A percentile compares a stretch with the other conserved stretches of the same genome.
Conservation (phyloP, 208 protist species). For the Spironucleus salmonicida region DNA sequence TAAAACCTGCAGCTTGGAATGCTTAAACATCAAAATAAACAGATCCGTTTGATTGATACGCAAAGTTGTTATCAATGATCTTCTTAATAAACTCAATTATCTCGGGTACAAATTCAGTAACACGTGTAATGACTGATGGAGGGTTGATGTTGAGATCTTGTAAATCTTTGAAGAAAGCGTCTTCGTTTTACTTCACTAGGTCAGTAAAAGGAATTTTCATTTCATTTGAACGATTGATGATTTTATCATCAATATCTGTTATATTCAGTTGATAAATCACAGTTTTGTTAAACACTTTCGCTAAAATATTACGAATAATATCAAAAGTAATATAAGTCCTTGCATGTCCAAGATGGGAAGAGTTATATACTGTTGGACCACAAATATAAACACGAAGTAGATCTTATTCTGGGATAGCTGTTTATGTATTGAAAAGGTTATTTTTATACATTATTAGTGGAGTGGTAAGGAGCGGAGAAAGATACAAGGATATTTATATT, state of each 20-base stretch:
- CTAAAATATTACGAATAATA: slow-evolving; percentile 79
- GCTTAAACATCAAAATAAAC: slow-evolving; percentile 82
- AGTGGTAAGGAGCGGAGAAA: background rate
- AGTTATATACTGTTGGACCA: slow-evolving; percentile 86
- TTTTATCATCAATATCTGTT: slow-evolving; percentile 96
- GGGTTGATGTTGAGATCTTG: slow-evolving; percentile 57
- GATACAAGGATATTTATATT: slow-evolving; percentile 4
- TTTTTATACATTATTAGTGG: slow-evolving; percentile 6
- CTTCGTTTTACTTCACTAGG: slow-evolving; percentile 39
- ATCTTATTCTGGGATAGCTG: background rate
- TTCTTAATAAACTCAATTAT: slow-evolving; percentile 72
- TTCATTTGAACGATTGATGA: slow-evolving; percentile 43
- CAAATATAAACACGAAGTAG: slow-evolving; percentile 65
- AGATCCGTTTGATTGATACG: slow-evolving; percentile 64
- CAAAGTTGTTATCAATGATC: slow-evolving; percentile 81
- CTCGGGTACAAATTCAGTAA: slow-evolving; percentile 86
- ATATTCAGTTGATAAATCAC: slow-evolving; percentile 83
- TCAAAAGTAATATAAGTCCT: slow-evolving; percentile 87
- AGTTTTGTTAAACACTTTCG: slow-evolving; percentile 77
- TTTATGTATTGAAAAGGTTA: no score
- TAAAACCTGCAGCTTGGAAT: slow-evolving; percentile 58
- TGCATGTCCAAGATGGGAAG: slow-evolving; percentile 87
- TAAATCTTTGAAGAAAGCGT: slow-evolving; percentile 52
- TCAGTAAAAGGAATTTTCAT: slow-evolving; percentile 17
- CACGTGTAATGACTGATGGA: slow-evolving; percentile 48